phyloP scores from a whole-genome alignment of 2,329 filamentous ascomycete genomes.

The Fusarium burgessii region DNA sequence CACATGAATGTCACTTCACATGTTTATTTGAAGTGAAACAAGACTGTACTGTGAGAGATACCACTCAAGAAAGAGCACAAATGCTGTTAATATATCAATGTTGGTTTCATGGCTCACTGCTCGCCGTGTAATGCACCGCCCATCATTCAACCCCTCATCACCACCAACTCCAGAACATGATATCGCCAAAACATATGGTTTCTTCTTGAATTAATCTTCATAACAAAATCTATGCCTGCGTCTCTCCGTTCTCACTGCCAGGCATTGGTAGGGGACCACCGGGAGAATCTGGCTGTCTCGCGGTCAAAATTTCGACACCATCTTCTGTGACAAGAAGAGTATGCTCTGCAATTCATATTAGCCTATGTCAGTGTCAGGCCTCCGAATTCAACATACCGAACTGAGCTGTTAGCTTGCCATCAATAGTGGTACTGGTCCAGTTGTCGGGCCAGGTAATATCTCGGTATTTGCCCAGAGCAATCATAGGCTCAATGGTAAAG shows the following conservation, averaged over 20 bases:
- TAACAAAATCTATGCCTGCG: constrained; percentile 13
- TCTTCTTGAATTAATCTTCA: constrained; percentile 6
- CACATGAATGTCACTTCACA: constrained; percentile 20
- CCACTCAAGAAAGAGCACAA: background rate
- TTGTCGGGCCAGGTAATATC: constrained; percentile 99
- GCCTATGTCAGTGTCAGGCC: background rate
- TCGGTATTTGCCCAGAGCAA: constrained; percentile 88
- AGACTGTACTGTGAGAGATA: background rate
- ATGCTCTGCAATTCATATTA: constrained; percentile 68
- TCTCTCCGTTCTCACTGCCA: constrained; percentile 31
- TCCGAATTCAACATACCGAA: constrained; percentile 72
- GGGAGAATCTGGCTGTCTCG: constrained; percentile 77
- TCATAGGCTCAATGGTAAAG: constrained; percentile 99
- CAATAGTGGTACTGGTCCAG: constrained; percentile 95
- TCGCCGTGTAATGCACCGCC: constrained; percentile 11
- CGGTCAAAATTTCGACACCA: constrained; percentile 85
- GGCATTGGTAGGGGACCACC: constrained; percentile 77
- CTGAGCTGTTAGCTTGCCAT: constrained; percentile 91
- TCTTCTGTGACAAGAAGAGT: constrained; percentile 86
- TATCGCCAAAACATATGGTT: constrained; percentile 17
- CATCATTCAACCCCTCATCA: constrained; percentile 18
- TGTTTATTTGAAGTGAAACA: background rate
- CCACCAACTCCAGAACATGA: constrained; percentile 26
- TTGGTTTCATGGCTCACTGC: constrained; percentile 5
- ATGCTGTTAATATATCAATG: constrained; percentile 10